A percentile compares a stretch with the other conserved stretches of the same genome.
Evolutionary conservation across 495 filamentous ascomycete species (phyloP).

Genomic region (Rostrohypoxylon terebratum): DNA sequence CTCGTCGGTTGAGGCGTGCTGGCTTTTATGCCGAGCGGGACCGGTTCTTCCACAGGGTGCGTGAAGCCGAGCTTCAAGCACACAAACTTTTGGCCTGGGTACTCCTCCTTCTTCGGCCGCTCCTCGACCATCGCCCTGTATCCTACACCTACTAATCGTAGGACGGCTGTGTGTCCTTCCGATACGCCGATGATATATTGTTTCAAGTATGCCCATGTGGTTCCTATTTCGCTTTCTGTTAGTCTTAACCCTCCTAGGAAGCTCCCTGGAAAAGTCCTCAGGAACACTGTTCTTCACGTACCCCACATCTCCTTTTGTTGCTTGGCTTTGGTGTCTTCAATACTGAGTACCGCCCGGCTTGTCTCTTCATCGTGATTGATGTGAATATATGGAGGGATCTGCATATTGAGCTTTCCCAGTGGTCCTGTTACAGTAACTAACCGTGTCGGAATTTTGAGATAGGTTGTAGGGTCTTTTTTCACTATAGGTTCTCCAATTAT

Average conservation of each 20-base stretch:
- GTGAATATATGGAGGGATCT: conserved; percentile 76
- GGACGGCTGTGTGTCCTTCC: conserved; percentile 92
- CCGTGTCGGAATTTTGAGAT: conserved; percentile 65
- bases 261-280: background rate
- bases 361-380: conserved; percentile 71
- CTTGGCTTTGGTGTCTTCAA: conserved; percentile 70
- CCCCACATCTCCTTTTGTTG: conserved; percentile 98
- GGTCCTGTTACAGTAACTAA: conserved; percentile 79
- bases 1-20: conserved; percentile 93
- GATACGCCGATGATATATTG: conserved; percentile 93
- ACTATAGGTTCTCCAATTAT: conserved; percentile 68
- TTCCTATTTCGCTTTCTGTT: conserved; percentile 67
- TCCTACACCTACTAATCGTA: conserved; percentile 95
- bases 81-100: conserved; percentile 86
- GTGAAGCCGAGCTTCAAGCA: conserved; percentile 95
- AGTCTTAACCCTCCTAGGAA: conserved; percentile 31
- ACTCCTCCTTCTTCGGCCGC: conserved; percentile 76
- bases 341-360: conserved; percentile 71
- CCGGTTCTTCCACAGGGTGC: conserved; percentile 88
- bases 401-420: conserved; percentile 77
- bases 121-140: conserved; percentile 90
- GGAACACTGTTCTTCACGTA: conserved; percentile 61
- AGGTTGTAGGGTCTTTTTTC: conserved; percentile 64
- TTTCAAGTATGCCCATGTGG: conserved; percentile 86
- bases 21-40: conserved; percentile 86